Evolutionary conservation across 768 basidiomycete genomes (phyloP).

Genomic region (Macrolepiota dolichaula): DNA sequence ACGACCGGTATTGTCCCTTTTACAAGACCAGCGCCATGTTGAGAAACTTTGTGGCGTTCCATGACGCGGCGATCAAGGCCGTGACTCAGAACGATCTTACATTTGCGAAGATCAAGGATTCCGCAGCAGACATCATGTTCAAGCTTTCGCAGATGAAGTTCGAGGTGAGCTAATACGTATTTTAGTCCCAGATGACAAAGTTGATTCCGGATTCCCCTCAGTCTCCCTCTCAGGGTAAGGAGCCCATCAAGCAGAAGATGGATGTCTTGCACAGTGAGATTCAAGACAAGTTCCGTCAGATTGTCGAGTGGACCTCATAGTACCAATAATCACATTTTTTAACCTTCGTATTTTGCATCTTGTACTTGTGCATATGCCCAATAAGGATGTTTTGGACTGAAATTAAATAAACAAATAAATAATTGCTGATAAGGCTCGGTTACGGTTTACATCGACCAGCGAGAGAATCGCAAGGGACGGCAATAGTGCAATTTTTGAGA

Average conservation of each 20-base stretch:
- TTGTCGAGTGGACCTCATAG: slow-evolving; percentile 55
- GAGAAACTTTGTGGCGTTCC: slow-evolving; percentile 90
- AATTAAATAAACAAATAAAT: no score
- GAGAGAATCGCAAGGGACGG: no score
- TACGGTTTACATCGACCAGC: no score
- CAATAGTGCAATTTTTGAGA: no score
- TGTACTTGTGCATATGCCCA: not conserved
- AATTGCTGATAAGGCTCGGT: no score
- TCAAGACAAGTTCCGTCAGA: slow-evolving; percentile 86
- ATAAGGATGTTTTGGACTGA: no score
- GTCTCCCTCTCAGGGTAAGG: slow-evolving; percentile 91
- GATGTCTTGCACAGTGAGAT: slow-evolving; percentile 83
- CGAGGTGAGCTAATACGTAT: slow-evolving; percentile 55
- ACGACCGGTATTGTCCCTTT: slow-evolving; percentile 96
- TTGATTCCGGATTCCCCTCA: slow-evolving; percentile 23
- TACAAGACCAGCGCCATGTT: slow-evolving; percentile 98
- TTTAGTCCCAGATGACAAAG: not conserved
- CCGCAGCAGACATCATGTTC: slow-evolving; percentile 85
- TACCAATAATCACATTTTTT: not conserved
- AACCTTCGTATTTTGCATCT: not conserved
- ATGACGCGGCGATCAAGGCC: slow-evolving; percentile 84
- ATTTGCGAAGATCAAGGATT: slow-evolving; percentile 84
- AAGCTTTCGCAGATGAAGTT: slow-evolving; percentile 99
- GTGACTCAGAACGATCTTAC: slow-evolving; percentile 82
- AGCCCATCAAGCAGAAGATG: slow-evolving; percentile 76